phyloP scores from a whole-genome alignment of 805 yeast species.

The Candida coquimbonensis region DNA sequence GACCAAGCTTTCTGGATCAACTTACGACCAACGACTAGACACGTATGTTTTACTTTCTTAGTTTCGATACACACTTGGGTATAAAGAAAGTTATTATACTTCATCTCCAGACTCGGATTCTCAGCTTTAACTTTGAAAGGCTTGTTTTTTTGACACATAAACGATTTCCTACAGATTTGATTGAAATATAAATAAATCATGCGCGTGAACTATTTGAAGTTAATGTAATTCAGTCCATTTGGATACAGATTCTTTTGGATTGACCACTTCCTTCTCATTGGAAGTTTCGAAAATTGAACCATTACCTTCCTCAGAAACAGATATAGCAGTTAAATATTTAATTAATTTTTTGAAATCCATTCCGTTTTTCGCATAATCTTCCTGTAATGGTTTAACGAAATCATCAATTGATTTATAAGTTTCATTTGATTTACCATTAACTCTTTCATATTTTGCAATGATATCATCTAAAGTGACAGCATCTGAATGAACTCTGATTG shows the following conservation, averaged over 20 bases:
- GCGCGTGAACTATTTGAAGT: neutral
- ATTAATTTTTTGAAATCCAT: slow-evolving; percentile 31
- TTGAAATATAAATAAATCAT: neutral
- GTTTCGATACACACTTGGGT: no score
- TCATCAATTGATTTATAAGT: slow-evolving; percentile 14
- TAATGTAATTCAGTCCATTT: slow-evolving; percentile 32
- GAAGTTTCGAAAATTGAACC: no score
- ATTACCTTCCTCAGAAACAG: slow-evolving; percentile 26
- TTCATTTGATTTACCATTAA: slow-evolving; percentile 28
- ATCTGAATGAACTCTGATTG: slow-evolving; percentile 36
- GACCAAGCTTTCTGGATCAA: no score
- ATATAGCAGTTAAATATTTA: slow-evolving; percentile 28
- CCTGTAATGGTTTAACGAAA: neutral
- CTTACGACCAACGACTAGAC: no score
- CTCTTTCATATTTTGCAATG: slow-evolving; percentile 33
- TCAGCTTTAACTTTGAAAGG: no score
- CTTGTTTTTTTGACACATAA: no score
- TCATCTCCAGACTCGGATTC: no score
- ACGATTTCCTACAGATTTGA: no score
- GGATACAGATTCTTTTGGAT: slow-evolving; percentile 38
- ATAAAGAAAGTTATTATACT: no score
- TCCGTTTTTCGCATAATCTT: slow-evolving; percentile 7
- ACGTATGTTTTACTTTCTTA: no score
- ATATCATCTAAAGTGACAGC: slow-evolving; percentile 32
- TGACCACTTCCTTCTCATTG: slow-evolving; percentile 36